Evolutionary conservation across 352 stramenopile species (phyloP), one percentile per base, ranked within the genome.

Genomic region (Achlya hypogyna): DNA sequence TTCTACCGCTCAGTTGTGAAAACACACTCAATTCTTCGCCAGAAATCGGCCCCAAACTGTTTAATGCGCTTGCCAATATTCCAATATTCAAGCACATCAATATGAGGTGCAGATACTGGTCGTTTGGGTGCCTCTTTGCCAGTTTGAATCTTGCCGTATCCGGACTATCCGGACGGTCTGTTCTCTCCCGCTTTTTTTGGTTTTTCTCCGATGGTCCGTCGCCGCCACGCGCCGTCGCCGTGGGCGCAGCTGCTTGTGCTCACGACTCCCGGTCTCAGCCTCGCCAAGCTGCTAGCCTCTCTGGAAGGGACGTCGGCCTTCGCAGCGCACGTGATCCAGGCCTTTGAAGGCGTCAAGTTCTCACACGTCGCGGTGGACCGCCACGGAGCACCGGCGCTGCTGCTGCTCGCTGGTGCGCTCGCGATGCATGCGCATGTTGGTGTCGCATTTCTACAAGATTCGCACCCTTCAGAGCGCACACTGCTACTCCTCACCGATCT

Each of bases 201-300:
- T 45, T 45, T 45, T 18, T 45, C 38, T 45, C 38, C 49, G 10
- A 56, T 56, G 49, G 49, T 56, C 8, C 49, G 49, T 38, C 49
- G 31, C 31, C 49, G 31, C 25, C 25, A 10, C 2, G 31, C 49
- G 25, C 31, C 49, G 31, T 3, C 49, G 10, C 10, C 49, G 31
- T 67, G 60, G 60, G 60, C 60, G 38, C 18, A 14, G 23, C 60
- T 67, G 23, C 35, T 67, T n/a, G 22, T 49, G 29, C 42, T 67
- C 4, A 60, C 60, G 42, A 49, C 42, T 22, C 40, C 38, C 5
- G 60, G 60, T 9, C 47, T 67, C 31, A 67, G 59, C 27, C 45
- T 67, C n/a, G 25, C 40, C 8, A 67, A 58, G 60, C 32, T 67
- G 32, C n/a, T 51, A 9, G 60, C 42, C 23, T 67, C 60, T 4